Evolutionary conservation across 208 protist genomes (phyloP), one percentile per base, ranked within the genome.

Genomic region (Leishmania major): DNA sequence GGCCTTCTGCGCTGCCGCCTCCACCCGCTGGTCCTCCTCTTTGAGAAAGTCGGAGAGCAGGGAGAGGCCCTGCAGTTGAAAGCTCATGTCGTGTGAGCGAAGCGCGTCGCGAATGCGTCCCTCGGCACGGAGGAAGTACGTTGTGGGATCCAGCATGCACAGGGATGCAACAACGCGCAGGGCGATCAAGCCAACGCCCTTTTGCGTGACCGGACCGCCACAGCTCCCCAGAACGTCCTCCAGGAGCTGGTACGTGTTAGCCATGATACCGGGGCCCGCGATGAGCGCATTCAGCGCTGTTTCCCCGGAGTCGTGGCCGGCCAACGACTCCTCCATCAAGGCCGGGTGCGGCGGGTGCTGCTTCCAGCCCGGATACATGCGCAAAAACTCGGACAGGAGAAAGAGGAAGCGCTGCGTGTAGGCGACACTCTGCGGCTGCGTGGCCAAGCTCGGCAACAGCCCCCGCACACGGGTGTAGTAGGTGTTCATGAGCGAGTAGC

Each of bases 361-460:
- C 79, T 79, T 77, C 93, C 95, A 98, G n/a, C 90, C 93, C 43
- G 89, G 92, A 79, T 95, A 98, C 67, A 87, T 81, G 4, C 95
- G 91, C 74, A 97, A 81, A 62, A 98, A 91, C 80, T 96, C 92
- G 22, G 93, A 96, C n/a, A 98, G 86, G 7, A 98, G 89, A 83
- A 98, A 98, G 43, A 97, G 86, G 79, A 95, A 96, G 47, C 95
- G 93, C 77, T 93, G 90, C 13, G 90, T 89, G 84, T 98, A 98
- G 35, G 86, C 89, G 43, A 93, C 73, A 71, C 87, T 91, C 53
- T 90, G 85, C 45, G 86, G 84, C 57, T 92, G 84, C 37, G 80
- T 87, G 19, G 79, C 79, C 59, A 95, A 78, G 51, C 80, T 87
- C 37, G 88, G 83, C 51, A 95, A 43, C 62, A 98, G 81, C 25